phyloP scores from a whole-genome alignment of 2,329 filamentous ascomycete genomes.

The Pseudopithomyces maydicus region DNA sequence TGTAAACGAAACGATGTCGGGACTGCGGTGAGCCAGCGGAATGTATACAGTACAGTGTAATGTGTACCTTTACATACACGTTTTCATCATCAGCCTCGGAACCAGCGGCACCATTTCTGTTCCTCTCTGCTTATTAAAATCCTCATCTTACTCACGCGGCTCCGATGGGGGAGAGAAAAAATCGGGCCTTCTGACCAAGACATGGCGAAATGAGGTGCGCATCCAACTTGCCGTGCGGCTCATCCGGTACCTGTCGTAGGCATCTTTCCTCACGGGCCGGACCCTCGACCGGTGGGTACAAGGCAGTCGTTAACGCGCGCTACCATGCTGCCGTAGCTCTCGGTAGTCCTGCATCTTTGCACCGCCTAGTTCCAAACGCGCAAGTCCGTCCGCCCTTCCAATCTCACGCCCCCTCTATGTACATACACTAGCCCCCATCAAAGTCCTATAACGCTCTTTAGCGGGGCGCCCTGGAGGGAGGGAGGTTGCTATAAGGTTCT shows the following conservation, averaged over 20 bases:
- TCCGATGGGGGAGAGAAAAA: too few relatives aligned
- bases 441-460: not conserved
- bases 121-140: too few relatives aligned
- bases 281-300: constrained; percentile 1
- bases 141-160: too few relatives aligned
- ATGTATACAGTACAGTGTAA: too few relatives aligned
- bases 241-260: not conserved
- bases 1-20: not conserved
- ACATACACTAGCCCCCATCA: not conserved
- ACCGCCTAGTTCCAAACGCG: not conserved
- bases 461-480: too few relatives aligned
- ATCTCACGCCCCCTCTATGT: constrained; percentile 1
- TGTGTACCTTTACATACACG: too few relatives aligned
- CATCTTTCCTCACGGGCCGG: not conserved
- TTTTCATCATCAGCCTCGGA: too few relatives aligned
- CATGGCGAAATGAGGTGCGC: not conserved
- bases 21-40: too few relatives aligned
- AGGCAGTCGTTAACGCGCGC: not conserved
- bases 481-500: not conserved
- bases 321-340: not conserved
- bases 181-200: not conserved
- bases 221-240: not conserved
- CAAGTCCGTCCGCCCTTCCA: constrained; percentile 4
- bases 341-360: not conserved
- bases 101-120: too few relatives aligned